Evolutionary conservation across 176 grass and related monocot genomes (phyloP).

Genomic region (Triticum timopheevii): DNA sequence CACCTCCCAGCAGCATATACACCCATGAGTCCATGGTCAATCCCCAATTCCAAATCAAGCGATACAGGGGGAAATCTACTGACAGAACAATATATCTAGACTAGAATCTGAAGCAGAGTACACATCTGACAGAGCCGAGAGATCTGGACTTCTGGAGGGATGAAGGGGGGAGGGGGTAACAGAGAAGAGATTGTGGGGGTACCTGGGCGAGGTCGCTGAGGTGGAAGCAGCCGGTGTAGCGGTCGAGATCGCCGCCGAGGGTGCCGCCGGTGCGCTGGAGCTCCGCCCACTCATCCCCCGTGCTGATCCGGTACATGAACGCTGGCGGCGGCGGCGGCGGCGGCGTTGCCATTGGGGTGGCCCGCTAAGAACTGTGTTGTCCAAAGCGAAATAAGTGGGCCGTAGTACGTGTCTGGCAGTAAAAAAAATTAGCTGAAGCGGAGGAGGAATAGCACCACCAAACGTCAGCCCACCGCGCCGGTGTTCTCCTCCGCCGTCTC

Average conservation of each 20-base stretch:
- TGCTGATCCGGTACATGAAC: slow-evolving; percentile 71
- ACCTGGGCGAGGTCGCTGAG: slow-evolving; percentile 74
- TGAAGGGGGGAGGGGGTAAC: no score
- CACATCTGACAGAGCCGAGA: no score
- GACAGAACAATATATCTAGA: no score
- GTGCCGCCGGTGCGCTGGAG: slow-evolving; percentile 43
- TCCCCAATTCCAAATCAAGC: not conserved
- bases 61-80: not conserved
- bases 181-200: not conserved
- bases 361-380: no score
- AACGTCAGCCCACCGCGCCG: no score
- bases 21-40: not conserved
- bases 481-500: no score
- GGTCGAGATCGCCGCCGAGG: slow-evolving; percentile 64
- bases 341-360: not conserved
- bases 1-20: not conserved
- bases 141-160: no score
- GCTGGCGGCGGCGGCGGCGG: not conserved
- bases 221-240: slow-evolving; percentile 66
- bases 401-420: no score
- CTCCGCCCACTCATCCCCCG: slow-evolving; percentile 53
- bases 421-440: no score
- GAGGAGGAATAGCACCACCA: no score
- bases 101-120: not conserved
- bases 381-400: no score